A percentile compares a stretch with the other conserved stretches of the same genome.
Conservation (phyloP, 1,284 basidiomycete genomes). For the Laetiporus sulphureus region DNA sequence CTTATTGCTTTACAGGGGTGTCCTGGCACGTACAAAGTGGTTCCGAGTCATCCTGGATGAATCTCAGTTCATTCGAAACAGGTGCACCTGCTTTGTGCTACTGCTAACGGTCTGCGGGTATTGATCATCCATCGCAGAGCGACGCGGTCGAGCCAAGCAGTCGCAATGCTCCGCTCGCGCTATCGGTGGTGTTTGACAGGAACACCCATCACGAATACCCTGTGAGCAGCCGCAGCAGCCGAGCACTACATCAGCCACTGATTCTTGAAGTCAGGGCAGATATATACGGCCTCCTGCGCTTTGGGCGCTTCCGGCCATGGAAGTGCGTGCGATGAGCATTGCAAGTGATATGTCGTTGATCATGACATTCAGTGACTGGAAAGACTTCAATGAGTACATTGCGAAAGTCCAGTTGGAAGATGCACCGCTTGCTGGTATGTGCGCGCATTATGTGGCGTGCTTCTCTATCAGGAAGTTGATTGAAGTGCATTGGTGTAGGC, state of each 20-base stretch:
- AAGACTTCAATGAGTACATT: constrained; percentile 48
- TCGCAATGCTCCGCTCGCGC: constrained; percentile 50
- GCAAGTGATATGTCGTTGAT: too few relatives aligned
- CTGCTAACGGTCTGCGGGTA: background rate
- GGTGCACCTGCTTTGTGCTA: constrained; percentile 26
- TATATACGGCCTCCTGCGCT: constrained; percentile 61
- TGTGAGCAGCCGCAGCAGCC: constrained; percentile 31
- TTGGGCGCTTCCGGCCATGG: constrained; percentile 60
- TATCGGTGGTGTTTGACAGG: constrained; percentile 71
- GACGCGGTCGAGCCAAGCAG: constrained; percentile 50
- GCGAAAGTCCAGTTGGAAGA: constrained; percentile 48
- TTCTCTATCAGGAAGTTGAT: background rate
- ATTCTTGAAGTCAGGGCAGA: constrained; percentile 39
- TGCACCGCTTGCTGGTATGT: constrained; percentile 47
- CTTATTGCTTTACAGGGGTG: constrained; percentile 33
- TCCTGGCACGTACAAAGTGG: constrained; percentile 49
- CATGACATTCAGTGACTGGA: constrained; percentile 38
- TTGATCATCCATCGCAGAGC: too few relatives aligned
- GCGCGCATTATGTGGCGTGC: background rate
- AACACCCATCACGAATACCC: constrained; percentile 62
- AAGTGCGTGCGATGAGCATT: constrained; percentile 29
- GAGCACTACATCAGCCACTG: background rate
- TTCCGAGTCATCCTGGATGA: constrained; percentile 62
- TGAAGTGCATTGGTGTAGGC: constrained; percentile 12
- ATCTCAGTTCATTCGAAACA: constrained; percentile 65